Conservation (phyloP, 352 stramenopile genomes). For the Phytophthora sp. region DNA sequence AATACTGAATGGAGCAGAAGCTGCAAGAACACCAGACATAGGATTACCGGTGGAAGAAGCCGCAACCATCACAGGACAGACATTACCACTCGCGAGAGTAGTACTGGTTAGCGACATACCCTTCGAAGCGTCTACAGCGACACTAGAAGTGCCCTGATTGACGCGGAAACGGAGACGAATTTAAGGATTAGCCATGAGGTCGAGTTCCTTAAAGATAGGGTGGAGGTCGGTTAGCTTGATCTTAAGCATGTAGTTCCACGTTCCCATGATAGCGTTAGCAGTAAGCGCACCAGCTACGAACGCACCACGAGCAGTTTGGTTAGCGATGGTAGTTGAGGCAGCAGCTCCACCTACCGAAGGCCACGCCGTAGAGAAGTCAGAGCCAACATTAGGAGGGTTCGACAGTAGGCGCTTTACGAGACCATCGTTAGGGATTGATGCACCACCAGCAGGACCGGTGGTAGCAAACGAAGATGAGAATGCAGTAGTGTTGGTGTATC, state of each 20-base stretch:
- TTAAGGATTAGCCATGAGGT: not conserved
- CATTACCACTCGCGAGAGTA: not conserved
- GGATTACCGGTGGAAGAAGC: not conserved
- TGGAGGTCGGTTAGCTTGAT: not conserved
- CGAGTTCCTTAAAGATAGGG: not conserved
- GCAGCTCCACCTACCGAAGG: not conserved
- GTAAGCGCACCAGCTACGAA: not conserved
- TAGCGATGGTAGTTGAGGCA: not conserved
- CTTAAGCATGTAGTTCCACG: not conserved
- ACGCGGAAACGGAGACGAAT: not conserved
- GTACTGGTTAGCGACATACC: not conserved
- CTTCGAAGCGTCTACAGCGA: not conserved
- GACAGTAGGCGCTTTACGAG: not conserved
- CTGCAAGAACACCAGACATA: not conserved
- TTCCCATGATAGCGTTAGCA: not conserved
- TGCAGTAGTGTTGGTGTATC: too few relatives aligned
- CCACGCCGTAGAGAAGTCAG: not conserved
- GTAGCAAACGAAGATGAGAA: too few relatives aligned
- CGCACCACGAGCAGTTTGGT: not conserved
- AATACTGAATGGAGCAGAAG: not conserved
- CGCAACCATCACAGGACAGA: not conserved
- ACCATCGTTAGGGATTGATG: too few relatives aligned
- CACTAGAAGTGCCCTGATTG: too few relatives aligned
- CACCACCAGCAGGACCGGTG: too few relatives aligned
- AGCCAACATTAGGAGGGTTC: not conserved